Conservation (phyloP, 805 yeast species). For the Wickerhamia fluorescens region DNA sequence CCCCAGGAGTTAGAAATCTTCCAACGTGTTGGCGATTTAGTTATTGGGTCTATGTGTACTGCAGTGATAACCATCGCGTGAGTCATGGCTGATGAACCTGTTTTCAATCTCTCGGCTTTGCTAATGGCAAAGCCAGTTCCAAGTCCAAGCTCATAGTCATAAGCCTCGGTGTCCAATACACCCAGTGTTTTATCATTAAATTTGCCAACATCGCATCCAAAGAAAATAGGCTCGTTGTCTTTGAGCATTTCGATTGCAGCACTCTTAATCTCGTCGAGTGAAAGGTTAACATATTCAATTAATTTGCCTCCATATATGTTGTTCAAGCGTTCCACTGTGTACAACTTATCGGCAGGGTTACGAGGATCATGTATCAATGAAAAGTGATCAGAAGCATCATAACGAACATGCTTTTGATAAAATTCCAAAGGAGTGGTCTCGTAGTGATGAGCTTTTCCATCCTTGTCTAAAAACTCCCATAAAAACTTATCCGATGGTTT, state of each 20-base stretch:
- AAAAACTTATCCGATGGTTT: conserved; percentile 56
- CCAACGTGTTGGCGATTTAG: conserved; percentile 36
- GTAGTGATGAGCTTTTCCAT: conserved; percentile 47
- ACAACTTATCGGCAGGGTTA: conserved; percentile 55
- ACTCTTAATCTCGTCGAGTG: conserved; percentile 50
- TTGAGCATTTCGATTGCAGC: conserved; percentile 64
- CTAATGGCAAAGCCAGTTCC: conserved; percentile 43
- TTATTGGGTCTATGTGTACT: conserved; percentile 57
- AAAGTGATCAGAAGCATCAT: conserved; percentile 46
- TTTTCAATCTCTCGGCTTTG: conserved; percentile 64
- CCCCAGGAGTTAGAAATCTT: conserved; percentile 42
- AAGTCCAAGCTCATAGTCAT: conserved; percentile 55
- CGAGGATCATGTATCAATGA: conserved; percentile 81
- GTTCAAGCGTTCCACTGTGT: conserved; percentile 68
- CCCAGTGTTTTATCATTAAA: conserved; percentile 60
- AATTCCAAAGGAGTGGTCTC: conserved; percentile 62
- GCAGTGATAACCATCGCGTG: conserved; percentile 87
- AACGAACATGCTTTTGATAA: conserved; percentile 44
- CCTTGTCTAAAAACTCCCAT: conserved; percentile 76
- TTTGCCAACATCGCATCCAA: conserved; percentile 85
- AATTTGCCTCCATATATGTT: conserved; percentile 66
- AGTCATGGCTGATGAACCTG: conserved; percentile 76
- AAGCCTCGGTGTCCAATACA: conserved; percentile 62
- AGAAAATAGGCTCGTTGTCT: conserved; percentile 73
- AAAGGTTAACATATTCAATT: conserved; percentile 65